Evolutionary conservation across 306 rosid species (phyloP), one percentile per base, ranked within the genome.

Genomic region (Lathyrus aphaca): DNA sequence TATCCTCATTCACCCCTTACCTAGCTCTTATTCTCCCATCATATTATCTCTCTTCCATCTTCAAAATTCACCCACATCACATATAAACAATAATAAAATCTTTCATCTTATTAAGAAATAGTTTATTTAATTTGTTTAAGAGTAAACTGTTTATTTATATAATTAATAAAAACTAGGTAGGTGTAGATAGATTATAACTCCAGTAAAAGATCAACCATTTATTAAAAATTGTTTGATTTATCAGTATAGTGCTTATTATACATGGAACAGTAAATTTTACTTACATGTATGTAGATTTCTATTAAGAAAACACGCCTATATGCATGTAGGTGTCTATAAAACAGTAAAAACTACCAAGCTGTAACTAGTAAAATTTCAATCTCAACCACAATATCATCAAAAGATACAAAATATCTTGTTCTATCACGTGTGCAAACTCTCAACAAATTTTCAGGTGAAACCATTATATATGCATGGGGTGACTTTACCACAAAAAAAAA

Each of bases 401-500:
- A 23, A 23, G 2, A 23, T 23, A 23, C 3, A 23, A 23, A 23
- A 23, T 23, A 23, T 23, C 25, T 23, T 23, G 18, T 27, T 9
- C 5, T 13, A 27, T 27, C 62, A 56, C 15, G 32, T 56, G 38
- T 27, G 3, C 18, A 55, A 55, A 25, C 14, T 23, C 25, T 55
- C 10, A 56, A 56, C 62, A 56, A 13, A 56, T 25, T 18, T 17
- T 44, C 3, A 5, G 39, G 5, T 54, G 16, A 27, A 27, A 71
- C 42, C 77, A 74, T 57, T 23, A 68, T 75, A 58, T 44, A 53
- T 42, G 56, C 39, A 35, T 35, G 39, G 44, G 25, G 35, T 62
- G 63, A 39, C 40, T 63, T 74, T 32, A 79, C 30, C 44, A 29
- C 54, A 23, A 25, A 5, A 74, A 5, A 74, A 4, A 62, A 15